These are phyloP conservation scores for Tillandsia leiboldiana DNA, from an alignment of 176 grass and related monocot genomes.

Conservation along the genomic window DNA sequence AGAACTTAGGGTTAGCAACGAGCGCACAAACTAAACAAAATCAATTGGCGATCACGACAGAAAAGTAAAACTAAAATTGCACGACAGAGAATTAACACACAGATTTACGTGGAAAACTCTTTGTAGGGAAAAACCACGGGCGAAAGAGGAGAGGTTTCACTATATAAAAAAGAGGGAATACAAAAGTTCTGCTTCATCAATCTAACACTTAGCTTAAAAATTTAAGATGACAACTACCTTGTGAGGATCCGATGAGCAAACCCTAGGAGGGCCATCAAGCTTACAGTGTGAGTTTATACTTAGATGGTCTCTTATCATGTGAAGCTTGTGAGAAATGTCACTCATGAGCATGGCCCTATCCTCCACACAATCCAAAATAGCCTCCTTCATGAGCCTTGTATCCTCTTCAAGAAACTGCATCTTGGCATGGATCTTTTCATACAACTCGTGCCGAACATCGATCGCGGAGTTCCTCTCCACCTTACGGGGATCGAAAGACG, in stretches of 20 bases:
- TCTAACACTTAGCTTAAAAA: no score
- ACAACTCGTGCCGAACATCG: neutral
- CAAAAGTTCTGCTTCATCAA: no score
- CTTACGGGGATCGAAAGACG: neutral
- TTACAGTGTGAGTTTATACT: neutral
- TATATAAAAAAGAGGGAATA: no score
- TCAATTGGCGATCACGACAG: no score
- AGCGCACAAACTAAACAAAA: no score
- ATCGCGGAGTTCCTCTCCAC: neutral
- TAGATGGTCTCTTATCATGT: neutral
- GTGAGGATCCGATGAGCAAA: neutral
- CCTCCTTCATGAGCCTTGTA: neutral
- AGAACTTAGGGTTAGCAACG: no score
- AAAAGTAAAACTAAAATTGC: no score
- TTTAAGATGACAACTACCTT: neutral
- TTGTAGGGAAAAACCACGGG: no score
- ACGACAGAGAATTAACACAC: no score
- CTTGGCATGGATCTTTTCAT: neutral
- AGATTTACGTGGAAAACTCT: no score
- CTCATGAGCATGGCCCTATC: neutral
- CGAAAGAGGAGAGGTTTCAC: no score
- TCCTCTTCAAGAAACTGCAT: constrained; percentile 1
- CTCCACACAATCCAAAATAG: neutral
- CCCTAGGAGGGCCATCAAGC: neutral
- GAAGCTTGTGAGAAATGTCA: neutral